Evolutionary conservation across 2,329 filamentous ascomycete species (phyloP).

Genomic region (Coniochaeta hoffmannii): DNA sequence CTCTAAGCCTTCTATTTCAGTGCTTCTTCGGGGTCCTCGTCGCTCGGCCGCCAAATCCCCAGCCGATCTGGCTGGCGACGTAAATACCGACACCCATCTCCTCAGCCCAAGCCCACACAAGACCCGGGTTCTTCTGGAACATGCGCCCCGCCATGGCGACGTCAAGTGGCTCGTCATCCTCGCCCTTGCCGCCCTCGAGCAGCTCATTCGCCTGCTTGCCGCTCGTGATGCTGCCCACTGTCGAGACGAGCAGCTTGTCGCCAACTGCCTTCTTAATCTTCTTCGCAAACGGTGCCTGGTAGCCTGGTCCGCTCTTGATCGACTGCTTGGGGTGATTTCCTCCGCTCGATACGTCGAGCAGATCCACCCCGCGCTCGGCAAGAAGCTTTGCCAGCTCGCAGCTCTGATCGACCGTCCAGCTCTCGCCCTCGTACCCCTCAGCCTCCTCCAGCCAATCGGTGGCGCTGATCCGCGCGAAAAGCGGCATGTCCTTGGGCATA

Average conservation of each 20-base stretch:
- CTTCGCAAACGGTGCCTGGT: conserved; percentile 65
- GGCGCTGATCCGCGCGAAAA: conserved; percentile 67
- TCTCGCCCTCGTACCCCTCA: conserved; percentile 42
- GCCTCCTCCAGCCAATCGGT: conserved; percentile 67
- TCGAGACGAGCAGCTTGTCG: conserved; percentile 39
- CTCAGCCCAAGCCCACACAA: conserved; percentile 49
- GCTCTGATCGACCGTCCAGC: conserved; percentile 62
- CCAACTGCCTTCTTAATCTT: conserved; percentile 65
- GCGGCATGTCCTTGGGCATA: conserved; percentile 61
- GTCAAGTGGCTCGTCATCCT: conserved; percentile 33
- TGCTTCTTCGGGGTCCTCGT: conserved; percentile 2
- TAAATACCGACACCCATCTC: conserved; percentile 40
- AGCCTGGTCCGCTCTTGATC: conserved; percentile 51
- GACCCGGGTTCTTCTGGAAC: conserved; percentile 52
- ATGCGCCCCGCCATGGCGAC: conserved; percentile 39
- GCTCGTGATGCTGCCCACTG: conserved; percentile 41
- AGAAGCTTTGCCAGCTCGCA: conserved; percentile 56
- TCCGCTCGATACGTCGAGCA: conserved; percentile 65
- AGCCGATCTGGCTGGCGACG: conserved; percentile 45
- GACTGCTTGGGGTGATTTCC: conserved; percentile 56
- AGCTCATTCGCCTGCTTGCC: conserved; percentile 39
- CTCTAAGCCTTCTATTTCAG: not conserved
- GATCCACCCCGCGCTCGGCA: conserved; percentile 60
- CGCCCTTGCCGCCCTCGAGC: conserved; percentile 23
- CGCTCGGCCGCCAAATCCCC: conserved; percentile 41